phyloP scores from a whole-genome alignment of 2,329 filamentous ascomycete genomes.

The Fusarium neocosmosporiellum region DNA sequence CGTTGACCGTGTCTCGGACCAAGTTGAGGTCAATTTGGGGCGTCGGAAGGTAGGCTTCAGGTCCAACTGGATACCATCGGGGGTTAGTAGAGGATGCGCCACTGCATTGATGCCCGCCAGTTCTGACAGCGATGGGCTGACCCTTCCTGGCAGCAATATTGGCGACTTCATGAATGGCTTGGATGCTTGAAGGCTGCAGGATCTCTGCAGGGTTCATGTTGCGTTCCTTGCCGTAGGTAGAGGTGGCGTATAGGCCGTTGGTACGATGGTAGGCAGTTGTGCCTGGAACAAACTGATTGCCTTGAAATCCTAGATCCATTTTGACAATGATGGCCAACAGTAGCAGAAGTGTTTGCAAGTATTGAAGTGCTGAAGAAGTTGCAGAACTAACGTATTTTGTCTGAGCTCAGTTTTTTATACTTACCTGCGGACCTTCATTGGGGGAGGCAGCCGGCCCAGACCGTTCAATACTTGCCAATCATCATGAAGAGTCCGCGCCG shows the following conservation, averaged over 20 bases:
- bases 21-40: constrained; percentile 50
- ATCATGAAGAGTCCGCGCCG: background rate
- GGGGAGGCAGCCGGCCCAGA: background rate
- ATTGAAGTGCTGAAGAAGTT: background rate
- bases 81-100: constrained; percentile 59
- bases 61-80: constrained; percentile 59
- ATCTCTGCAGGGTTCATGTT: constrained; percentile 58
- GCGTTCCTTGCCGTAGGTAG: constrained; percentile 53
- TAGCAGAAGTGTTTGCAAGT: background rate
- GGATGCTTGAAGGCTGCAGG: constrained; percentile 54
- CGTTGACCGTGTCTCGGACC: constrained; percentile 33
- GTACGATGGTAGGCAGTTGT: constrained; percentile 4
- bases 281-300: constrained; percentile 3
- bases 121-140: constrained; percentile 56
- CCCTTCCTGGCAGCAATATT: constrained; percentile 55
- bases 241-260: constrained; percentile 57
- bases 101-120: constrained; percentile 62
- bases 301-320: constrained; percentile 2
- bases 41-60: constrained; percentile 35
- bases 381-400: background rate
- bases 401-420: background rate
- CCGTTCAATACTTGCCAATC: background rate
- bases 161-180: constrained; percentile 53
- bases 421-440: background rate
- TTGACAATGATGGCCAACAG: background rate